These are phyloP conservation scores for Pseudocercospora musae DNA, from an alignment of 2,329 filamentous ascomycete genomes.

Conservation along the genomic window DNA sequence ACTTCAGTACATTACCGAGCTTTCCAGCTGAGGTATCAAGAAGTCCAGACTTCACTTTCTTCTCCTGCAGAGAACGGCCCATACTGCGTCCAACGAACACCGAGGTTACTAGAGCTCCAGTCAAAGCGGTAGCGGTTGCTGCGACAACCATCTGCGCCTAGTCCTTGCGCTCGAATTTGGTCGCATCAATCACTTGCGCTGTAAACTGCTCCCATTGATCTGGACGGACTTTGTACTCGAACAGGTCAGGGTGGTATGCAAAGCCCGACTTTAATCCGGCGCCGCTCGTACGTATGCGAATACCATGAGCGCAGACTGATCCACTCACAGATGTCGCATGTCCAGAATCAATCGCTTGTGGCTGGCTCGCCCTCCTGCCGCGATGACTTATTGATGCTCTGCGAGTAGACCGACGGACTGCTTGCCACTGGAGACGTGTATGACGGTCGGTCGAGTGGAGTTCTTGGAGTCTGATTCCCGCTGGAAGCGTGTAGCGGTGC, in stretches of 20 bases:
- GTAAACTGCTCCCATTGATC: constrained; percentile 18
- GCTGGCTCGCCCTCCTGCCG: neutral
- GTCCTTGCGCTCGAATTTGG: constrained; percentile 8
- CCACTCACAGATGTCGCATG: neutral
- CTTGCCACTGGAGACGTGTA: neutral
- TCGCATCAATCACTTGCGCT: constrained; percentile 7
- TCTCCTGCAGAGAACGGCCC: constrained; percentile 15
- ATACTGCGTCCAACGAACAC: constrained; percentile 14
- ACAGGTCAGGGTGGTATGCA: constrained; percentile 12
- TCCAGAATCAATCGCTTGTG: neutral
- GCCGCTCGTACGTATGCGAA: constrained; percentile 14
- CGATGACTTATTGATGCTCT: neutral
- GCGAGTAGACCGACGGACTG: neutral
- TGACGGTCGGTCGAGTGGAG: neutral
- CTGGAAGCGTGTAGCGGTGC: neutral
- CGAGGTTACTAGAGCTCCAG: constrained; percentile 10
- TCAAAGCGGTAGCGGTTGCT: constrained; percentile 12
- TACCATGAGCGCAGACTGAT: neutral
- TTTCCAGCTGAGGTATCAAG: constrained; percentile 6
- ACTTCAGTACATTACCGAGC: constrained; percentile 9
- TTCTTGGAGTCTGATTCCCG: neutral
- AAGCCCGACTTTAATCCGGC: constrained; percentile 12
- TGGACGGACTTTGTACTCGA: constrained; percentile 14
- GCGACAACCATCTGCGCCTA: constrained; percentile 16
- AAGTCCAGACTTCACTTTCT: constrained; percentile 13